Percentiles rank a stretch among this genome's conserved stretches.
phyloP scores from a whole-genome alignment of 768 basidiomycete species.

The Naematelia aurantialba region DNA sequence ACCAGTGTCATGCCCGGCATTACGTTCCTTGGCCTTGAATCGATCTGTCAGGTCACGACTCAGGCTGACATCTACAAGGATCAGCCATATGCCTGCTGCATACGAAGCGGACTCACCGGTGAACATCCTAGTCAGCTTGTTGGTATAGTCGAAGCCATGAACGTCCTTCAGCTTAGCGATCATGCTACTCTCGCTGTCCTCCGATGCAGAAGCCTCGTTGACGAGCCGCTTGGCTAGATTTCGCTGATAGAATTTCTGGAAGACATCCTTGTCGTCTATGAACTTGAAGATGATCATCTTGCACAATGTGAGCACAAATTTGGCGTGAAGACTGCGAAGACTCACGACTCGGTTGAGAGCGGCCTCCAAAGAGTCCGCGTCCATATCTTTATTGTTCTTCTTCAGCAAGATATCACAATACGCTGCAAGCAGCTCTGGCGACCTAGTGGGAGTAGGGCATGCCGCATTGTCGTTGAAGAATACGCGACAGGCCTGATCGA shows the following conservation, averaged over 20 bases:
- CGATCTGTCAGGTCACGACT: slow-evolving; percentile 93
- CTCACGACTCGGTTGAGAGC: slow-evolving; percentile 84
- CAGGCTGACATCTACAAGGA: slow-evolving; percentile 75
- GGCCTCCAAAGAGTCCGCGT: slow-evolving; percentile 84
- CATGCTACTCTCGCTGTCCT: slow-evolving; percentile 96
- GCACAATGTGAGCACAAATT: slow-evolving; percentile 1
- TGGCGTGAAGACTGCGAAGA: slow-evolving; percentile 8
- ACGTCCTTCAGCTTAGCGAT: slow-evolving; percentile 95
- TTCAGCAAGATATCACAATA: slow-evolving; percentile 82
- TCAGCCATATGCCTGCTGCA: neutral
- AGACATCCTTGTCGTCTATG: slow-evolving; percentile 97
- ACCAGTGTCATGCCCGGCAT: slow-evolving; percentile 50
- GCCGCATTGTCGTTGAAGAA: slow-evolving; percentile 92
- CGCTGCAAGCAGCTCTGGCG: slow-evolving; percentile 86
- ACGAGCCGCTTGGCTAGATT: slow-evolving; percentile 90
- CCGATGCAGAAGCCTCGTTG: slow-evolving; percentile 82
- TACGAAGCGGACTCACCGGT: slow-evolving; percentile 58
- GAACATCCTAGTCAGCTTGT: slow-evolving; percentile 95
- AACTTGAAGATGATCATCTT: slow-evolving; percentile 98
- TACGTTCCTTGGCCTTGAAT: slow-evolving; percentile 89
- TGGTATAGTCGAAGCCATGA: slow-evolving; percentile 94
- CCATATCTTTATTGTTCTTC: slow-evolving; percentile 92
- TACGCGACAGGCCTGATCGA: slow-evolving; percentile 92
- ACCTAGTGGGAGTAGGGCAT: slow-evolving; percentile 67
- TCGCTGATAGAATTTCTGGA: slow-evolving; percentile 95